Base-by-base conservation (phyloP, 352 stramenopile genomes). In the Pythium chondricola region DNA sequence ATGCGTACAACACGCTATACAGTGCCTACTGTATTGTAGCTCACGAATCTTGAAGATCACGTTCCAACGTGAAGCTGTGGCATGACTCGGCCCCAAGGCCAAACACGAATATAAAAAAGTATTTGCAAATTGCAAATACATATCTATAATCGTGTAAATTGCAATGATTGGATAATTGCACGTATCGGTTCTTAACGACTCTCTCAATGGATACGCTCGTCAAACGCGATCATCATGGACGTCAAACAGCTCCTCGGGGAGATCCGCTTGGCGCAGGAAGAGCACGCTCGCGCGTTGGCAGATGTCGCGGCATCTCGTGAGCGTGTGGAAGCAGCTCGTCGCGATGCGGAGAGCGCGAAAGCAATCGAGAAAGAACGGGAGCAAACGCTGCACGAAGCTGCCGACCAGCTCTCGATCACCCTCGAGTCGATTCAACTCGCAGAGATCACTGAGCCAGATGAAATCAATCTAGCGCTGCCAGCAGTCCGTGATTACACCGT, bases 211-310 rank as follows among this genome's bases (percentile, higher is more conserved):
- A n/a, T n/a, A n/a, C n/a, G n/a, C n/a, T n/a, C n/a, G n/a, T n/a
- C n/a, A n/a, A n/a, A n/a, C n/a, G n/a, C n/a, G n/a, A n/a, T n/a
- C n/a, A n/a, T n/a, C n/a, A 65, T 59, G 56, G 40, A 65, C 49
- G 37, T 44, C 9, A 38, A 37, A 18, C 14, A 49, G 22, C 27
- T 65, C 16, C 17, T 72, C 49, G 60, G 44, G 38, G 69, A 82
- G 61, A 66, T 62, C 38, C 40, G 57, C 4, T 43, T 49, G 32
- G 70, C 70, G 26, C 44, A 68, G 41, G 68, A 73, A 27, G 63
- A 76, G 57, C 67, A 81, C 39, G 39, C 54, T 53, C 55, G 54
- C 17, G 67, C 72, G 22, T 48, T 76, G 22, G 57, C 46, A 20
- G 58, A 49, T 4, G 60, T 66, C 1, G 43, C 65, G 1, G 16